phyloP scores from a whole-genome alignment of 179 eudicot species.

The Vitellaria paradoxa region DNA sequence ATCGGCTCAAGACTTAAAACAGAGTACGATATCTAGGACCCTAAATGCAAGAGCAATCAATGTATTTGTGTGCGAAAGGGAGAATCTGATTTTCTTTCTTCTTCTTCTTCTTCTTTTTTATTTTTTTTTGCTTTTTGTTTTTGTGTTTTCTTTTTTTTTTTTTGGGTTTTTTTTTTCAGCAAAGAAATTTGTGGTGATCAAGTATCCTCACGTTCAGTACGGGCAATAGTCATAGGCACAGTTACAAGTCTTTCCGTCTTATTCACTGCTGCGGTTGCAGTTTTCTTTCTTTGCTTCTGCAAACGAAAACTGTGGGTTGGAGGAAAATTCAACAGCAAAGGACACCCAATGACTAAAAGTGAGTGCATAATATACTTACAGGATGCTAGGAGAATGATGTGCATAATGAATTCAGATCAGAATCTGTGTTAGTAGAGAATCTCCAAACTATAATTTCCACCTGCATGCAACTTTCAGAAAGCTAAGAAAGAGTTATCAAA shows the following conservation, averaged over 20 bases:
- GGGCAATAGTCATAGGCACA: constrained; percentile 28
- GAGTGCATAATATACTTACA: constrained; percentile 11
- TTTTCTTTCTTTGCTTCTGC: constrained; percentile 28
- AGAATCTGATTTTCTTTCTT: constrained; percentile 10
- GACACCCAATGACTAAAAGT: constrained; percentile 39
- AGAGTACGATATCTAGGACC: constrained; percentile 31
- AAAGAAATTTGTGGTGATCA: constrained; percentile 32
- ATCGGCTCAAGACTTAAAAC: constrained; percentile 33
- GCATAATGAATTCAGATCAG: background rate
- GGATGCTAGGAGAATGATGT: background rate
- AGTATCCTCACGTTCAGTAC: constrained; percentile 19
- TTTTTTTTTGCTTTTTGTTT: no score
- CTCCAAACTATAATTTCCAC: background rate
- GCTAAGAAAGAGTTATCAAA: background rate
- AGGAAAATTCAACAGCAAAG: constrained; percentile 20
- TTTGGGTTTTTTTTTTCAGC: constrained; percentile 26
- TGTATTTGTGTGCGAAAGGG: background rate
- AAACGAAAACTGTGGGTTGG: constrained; percentile 21
- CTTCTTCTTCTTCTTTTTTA: no score
- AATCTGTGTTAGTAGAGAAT: background rate
- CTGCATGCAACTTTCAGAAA: background rate
- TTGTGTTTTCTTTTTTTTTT: background rate
- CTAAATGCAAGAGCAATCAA: background rate
- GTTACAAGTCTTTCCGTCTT: constrained; percentile 28
- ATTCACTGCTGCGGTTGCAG: constrained; percentile 16